These are phyloP conservation scores for Otatea glauca DNA, from an alignment of 176 grass and related monocot genomes.

Conservation along the genomic window DNA sequence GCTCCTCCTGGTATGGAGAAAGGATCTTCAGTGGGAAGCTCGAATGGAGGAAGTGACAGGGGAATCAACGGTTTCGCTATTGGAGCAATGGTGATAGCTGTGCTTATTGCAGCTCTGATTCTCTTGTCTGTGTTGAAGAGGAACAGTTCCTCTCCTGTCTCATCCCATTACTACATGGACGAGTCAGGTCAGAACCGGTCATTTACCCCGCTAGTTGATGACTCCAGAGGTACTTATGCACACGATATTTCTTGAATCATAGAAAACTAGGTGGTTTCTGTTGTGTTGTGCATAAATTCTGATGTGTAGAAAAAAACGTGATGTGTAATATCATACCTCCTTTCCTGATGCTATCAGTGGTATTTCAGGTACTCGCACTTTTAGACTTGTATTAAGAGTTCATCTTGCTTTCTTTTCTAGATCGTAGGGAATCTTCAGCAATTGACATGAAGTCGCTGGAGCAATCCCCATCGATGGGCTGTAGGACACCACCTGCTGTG, in stretches of 20 bases:
- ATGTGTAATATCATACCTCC: neutral
- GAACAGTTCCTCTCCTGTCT: conserved; percentile 52
- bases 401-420: conserved; percentile 31
- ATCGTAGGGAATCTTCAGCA: conserved; percentile 47
- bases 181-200: conserved; percentile 62
- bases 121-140: conserved; percentile 61
- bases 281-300: neutral
- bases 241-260: conserved; percentile 10
- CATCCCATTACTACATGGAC: conserved; percentile 74
- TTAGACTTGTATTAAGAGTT: neutral
- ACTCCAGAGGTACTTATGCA: conserved; percentile 40
- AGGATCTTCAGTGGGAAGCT: conserved; percentile 47
- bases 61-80: conserved; percentile 65
- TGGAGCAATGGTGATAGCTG: conserved; percentile 61
- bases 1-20: conserved; percentile 74
- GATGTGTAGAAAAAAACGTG: neutral
- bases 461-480: conserved; percentile 49
- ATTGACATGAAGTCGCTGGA: conserved; percentile 71
- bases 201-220: conserved; percentile 57
- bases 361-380: neutral
- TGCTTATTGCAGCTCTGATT: conserved; percentile 67
- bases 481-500: conserved; percentile 46
- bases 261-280: neutral
- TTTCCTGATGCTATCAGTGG: neutral
- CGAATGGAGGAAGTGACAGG: conserved; percentile 20